Evolutionary conservation across 2,329 filamentous ascomycete genomes (phyloP).

Genomic region (Tolypocladium tundrense): DNA sequence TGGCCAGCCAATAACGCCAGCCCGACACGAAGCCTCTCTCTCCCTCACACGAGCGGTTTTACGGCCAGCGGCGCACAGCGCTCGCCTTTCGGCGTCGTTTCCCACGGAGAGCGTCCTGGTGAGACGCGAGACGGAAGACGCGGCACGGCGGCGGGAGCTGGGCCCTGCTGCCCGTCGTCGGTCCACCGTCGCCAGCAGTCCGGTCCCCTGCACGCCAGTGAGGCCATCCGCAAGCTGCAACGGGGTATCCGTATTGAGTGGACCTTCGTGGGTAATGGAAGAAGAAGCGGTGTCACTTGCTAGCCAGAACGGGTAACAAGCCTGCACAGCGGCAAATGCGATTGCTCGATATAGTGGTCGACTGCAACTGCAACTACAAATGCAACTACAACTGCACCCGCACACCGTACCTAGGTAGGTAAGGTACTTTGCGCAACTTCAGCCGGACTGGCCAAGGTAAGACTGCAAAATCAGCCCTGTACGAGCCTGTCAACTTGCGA

Average conservation of each 20-base stretch:
- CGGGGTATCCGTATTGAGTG: neutral
- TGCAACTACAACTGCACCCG: neutral
- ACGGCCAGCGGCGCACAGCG: neutral
- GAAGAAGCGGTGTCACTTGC: neutral
- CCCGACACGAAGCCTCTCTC: neutral
- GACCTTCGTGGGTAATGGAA: neutral
- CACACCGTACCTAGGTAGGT: neutral
- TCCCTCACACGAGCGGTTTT: neutral
- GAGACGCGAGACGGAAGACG: neutral
- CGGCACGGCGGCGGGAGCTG: constrained; percentile 1
- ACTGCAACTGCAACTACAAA: neutral
- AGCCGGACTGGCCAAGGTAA: neutral
- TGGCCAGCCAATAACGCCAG: neutral
- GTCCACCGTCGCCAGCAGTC: neutral
- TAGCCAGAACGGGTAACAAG: neutral
- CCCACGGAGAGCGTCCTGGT: neutral
- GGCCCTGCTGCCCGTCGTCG: neutral
- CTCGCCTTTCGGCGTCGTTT: neutral
- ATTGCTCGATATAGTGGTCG: neutral
- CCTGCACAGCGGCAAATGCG: too few relatives aligned
- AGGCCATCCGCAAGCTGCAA: neutral
- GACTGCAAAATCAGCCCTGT: neutral
- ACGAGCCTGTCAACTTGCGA: neutral
- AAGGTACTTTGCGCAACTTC: too few relatives aligned
- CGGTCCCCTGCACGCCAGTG: neutral